A percentile compares a stretch with the other conserved stretches of the same genome.
Conservation (phyloP, 1,139 yeast genomes). For the Scheffersomyces segobiensis region DNA sequence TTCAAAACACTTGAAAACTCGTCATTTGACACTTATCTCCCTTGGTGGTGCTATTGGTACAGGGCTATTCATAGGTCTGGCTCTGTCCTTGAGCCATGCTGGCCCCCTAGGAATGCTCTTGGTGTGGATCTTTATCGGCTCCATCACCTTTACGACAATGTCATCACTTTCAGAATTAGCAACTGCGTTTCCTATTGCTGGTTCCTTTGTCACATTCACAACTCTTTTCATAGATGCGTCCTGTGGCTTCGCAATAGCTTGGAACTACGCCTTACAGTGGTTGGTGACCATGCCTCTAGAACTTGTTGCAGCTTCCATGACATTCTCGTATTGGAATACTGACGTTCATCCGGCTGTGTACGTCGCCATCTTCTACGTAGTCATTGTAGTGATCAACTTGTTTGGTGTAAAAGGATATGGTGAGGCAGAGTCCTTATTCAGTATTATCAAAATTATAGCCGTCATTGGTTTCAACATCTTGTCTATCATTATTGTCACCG, state of each 20-base stretch:
- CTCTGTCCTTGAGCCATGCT: constrained; percentile 28
- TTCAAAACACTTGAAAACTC: constrained; percentile 27
- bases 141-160: constrained; percentile 34
- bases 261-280: constrained; percentile 46
- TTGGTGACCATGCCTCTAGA: constrained; percentile 39
- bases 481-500: constrained; percentile 29
- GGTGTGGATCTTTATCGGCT: constrained; percentile 32
- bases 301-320: constrained; percentile 40
- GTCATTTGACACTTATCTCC: constrained; percentile 41
- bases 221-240: constrained; percentile 38
- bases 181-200: constrained; percentile 40
- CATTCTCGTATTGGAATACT: constrained; percentile 32
- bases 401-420: constrained; percentile 41
- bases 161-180: constrained; percentile 40
- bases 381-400: constrained; percentile 29
- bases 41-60: constrained; percentile 45
- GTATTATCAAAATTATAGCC: constrained; percentile 31
- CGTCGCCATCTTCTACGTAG: constrained; percentile 31
- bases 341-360: constrained; percentile 29
- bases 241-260: constrained; percentile 43
- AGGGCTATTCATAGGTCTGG: constrained; percentile 47
- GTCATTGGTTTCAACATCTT: constrained; percentile 34
- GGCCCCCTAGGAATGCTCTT: constrained; percentile 39
- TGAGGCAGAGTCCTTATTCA: constrained; percentile 33
- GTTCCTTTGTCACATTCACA: constrained; percentile 41